Evolutionary conservation across 1,284 basidiomycete species (phyloP).

Genomic region (Hortiboletus rubellus): DNA sequence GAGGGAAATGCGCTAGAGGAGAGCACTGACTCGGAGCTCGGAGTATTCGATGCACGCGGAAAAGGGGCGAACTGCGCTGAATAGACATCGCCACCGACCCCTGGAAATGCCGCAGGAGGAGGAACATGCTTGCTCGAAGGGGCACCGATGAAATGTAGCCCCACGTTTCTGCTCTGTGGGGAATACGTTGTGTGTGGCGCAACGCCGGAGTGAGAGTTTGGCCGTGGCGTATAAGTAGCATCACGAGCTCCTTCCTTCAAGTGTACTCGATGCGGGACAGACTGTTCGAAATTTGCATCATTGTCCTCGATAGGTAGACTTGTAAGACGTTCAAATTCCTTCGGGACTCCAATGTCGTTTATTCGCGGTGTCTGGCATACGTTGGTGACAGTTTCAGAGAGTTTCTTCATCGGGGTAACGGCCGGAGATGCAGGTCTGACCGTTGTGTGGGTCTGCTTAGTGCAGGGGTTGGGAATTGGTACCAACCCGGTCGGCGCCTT

Average conservation of each 20-base stretch:
- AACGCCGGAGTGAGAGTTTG: constrained; percentile 3
- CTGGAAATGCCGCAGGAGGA: neutral
- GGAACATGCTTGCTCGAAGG: constrained; percentile 5
- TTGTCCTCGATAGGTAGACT: constrained; percentile 5
- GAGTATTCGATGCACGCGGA: constrained; percentile 8
- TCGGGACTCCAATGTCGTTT: neutral
- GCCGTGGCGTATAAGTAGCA: neutral
- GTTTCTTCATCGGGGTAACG: neutral
- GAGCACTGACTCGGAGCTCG: neutral
- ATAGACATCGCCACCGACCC: constrained; percentile 2
- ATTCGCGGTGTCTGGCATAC: neutral
- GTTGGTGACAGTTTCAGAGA: neutral
- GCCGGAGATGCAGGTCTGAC: constrained; percentile 7
- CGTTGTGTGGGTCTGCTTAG: neutral
- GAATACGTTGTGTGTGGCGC: constrained; percentile 4
- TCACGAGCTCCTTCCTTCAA: neutral
- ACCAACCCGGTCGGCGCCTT: neutral
- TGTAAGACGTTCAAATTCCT: constrained; percentile 4
- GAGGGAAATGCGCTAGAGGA: constrained; percentile 10
- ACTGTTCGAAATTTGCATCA: constrained; percentile 3
- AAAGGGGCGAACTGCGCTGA: constrained; percentile 4
- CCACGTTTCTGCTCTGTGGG: constrained; percentile 7
- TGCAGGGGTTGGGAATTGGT: neutral
- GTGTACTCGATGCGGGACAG: neutral
- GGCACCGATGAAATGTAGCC: neutral